Conservation (phyloP, 208 protist genomes). For the Acanthamoeba sp. region DNA sequence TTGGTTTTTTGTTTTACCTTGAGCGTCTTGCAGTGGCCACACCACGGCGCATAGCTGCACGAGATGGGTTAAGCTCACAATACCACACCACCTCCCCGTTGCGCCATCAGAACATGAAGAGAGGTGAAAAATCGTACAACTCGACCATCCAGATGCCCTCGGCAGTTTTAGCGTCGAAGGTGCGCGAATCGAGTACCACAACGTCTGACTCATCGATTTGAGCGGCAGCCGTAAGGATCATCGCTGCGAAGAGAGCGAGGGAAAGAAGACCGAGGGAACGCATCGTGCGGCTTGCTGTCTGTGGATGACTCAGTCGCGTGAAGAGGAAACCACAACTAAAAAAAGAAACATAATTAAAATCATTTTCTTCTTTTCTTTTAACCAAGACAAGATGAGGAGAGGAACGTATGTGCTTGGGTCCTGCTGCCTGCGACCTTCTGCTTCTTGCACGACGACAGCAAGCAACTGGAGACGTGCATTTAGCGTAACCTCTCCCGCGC, state of each 20-base stretch:
- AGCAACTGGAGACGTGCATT: too few species aligned
- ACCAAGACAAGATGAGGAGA: too few species aligned
- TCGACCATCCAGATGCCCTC: constrained; percentile 59
- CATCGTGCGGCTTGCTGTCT: too few species aligned
- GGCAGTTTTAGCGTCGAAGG: not conserved
- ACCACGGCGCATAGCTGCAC: constrained; percentile 66
- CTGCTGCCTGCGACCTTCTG: too few species aligned
- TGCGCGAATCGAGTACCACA: not conserved
- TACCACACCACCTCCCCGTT: not conserved
- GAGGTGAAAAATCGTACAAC: constrained; percentile 9
- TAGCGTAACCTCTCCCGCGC: too few species aligned
- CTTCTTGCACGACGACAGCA: too few species aligned
- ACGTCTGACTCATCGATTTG: not conserved
- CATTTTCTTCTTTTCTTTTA: too few species aligned
- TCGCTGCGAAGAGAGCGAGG: not conserved
- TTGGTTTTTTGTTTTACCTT: too few species aligned
- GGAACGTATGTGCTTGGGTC: too few species aligned
- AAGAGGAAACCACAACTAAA: too few species aligned
- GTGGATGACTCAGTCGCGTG: too few species aligned
- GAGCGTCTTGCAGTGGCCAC: constrained; percentile 71
- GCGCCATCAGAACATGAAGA: not conserved
- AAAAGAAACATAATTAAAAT: too few species aligned
- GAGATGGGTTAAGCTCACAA: not conserved
- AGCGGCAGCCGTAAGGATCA: not conserved
- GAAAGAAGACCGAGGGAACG: not conserved